These are phyloP conservation scores for Fraxinus ornus DNA, from an alignment of 305 asterid genomes.

Conservation along the genomic window DNA sequence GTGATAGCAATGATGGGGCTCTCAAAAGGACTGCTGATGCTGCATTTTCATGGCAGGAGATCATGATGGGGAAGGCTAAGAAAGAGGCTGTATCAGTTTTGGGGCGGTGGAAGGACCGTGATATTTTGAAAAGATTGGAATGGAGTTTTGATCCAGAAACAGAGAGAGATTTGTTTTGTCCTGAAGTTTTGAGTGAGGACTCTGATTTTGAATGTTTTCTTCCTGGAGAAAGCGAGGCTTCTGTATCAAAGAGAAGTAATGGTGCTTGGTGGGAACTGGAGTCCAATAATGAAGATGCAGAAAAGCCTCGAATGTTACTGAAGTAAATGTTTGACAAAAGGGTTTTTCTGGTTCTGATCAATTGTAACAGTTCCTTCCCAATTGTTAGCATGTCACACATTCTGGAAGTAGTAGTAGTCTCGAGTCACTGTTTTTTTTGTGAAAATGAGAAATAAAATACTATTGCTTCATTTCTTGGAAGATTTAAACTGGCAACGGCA, in stretches of 20 bases:
- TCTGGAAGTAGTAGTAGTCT: background rate
- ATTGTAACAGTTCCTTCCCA: background rate
- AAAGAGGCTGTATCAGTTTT: slow-evolving; percentile 69
- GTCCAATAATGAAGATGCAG: slow-evolving; percentile 18
- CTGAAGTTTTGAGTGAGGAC: slow-evolving; percentile 43
- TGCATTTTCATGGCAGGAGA: slow-evolving; percentile 82
- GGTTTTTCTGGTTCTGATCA: background rate
- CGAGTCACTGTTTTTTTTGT: background rate
- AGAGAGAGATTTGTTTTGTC: slow-evolving; percentile 31
- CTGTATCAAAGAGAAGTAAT: slow-evolving; percentile 30
- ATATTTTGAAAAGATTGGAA: slow-evolving; percentile 59
- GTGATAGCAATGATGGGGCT: slow-evolving; percentile 55
- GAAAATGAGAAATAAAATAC: background rate
- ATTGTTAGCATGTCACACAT: background rate
- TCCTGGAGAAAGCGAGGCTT: slow-evolving; percentile 41
- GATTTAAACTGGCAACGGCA: background rate
- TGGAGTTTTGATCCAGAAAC: slow-evolving; percentile 68
- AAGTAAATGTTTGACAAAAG: background rate
- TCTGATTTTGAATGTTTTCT: slow-evolving; percentile 40
- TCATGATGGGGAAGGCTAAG: slow-evolving; percentile 76
- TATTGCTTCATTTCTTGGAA: background rate
- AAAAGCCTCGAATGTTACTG: slow-evolving; percentile 6
- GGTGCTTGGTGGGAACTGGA: slow-evolving; percentile 74
- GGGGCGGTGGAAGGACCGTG: slow-evolving; percentile 78
- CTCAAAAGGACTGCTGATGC: slow-evolving; percentile 77